Conservation (phyloP, 164 flowering plant genomes). For the Stephania cephalantha region DNA sequence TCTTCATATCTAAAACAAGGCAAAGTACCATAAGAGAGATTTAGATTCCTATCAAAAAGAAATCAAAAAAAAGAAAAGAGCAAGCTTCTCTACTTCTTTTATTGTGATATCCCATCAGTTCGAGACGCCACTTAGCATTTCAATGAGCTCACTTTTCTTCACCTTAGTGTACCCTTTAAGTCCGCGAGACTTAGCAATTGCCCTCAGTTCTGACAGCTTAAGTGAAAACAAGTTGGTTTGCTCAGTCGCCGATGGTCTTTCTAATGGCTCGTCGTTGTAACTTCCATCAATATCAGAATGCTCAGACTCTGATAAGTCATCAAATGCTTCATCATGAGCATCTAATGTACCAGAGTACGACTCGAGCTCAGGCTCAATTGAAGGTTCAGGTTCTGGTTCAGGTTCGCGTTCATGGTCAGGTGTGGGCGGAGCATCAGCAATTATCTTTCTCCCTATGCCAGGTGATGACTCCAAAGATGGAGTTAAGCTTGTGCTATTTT, state of each 20-base stretch:
- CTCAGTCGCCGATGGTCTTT: conserved; percentile 18
- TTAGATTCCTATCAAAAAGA: not conserved
- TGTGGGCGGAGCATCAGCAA: conserved; percentile 18
- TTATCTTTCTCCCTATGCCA: conserved; percentile 25
- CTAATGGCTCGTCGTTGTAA: conserved; percentile 24
- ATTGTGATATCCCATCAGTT: not conserved
- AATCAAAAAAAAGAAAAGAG: not conserved
- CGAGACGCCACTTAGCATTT: conserved; percentile 37
- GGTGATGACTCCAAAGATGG: conserved; percentile 14
- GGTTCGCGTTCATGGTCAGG: conserved; percentile 15
- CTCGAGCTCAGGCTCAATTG: conserved; percentile 20
- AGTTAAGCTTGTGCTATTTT: conserved; percentile 20
- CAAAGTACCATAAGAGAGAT: not conserved
- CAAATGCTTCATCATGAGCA: conserved; percentile 21
- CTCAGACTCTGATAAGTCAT: conserved; percentile 30
- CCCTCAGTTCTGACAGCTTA: conserved; percentile 66
- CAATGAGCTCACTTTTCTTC: conserved; percentile 72
- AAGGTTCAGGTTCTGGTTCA: conserved; percentile 15
- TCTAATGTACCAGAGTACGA: conserved; percentile 15
- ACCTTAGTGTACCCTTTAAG: conserved; percentile 78
- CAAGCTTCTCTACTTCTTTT: not conserved
- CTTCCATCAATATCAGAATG: conserved; percentile 32
- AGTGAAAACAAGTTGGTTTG: conserved; percentile 40
- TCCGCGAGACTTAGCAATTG: conserved; percentile 80
- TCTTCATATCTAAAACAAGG: not conserved